These are phyloP conservation scores for Microascus cirrosus DNA, from an alignment of 2,329 filamentous ascomycete genomes.

Conservation along the genomic window DNA sequence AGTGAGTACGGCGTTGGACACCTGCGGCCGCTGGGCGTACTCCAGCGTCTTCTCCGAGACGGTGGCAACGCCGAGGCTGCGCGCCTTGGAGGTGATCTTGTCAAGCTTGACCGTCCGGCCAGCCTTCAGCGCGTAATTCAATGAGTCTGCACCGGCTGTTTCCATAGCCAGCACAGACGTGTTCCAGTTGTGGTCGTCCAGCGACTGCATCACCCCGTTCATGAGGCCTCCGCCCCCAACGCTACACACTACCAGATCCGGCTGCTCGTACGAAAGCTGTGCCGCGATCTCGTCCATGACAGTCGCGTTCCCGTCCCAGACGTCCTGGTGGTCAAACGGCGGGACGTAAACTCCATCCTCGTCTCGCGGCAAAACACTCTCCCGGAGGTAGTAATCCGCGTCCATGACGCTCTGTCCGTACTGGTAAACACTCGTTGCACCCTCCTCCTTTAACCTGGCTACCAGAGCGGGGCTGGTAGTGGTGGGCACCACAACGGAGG, in stretches of 20 bases:
- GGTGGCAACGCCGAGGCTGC: slow-evolving; percentile 58
- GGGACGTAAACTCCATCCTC: slow-evolving; percentile 50
- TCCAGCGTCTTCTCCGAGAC: slow-evolving; percentile 56
- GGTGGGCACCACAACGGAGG: slow-evolving; percentile 65
- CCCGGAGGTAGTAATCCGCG: slow-evolving; percentile 51
- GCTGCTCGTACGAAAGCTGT: slow-evolving; percentile 32
- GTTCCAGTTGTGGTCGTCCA: slow-evolving; percentile 23
- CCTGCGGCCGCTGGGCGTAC: slow-evolving; percentile 15
- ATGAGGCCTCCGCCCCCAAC: slow-evolving; percentile 75
- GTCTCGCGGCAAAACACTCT: slow-evolving; percentile 41
- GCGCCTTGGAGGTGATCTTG: slow-evolving; percentile 65
- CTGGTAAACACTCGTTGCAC: slow-evolving; percentile 51
- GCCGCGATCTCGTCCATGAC: slow-evolving; percentile 40
- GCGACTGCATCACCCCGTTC: slow-evolving; percentile 61
- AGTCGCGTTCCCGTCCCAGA: slow-evolving; percentile 55
- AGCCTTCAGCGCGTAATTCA: slow-evolving; percentile 44
- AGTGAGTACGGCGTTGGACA: slow-evolving; percentile 20
- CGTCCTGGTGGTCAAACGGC: slow-evolving; percentile 56
- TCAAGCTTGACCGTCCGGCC: slow-evolving; percentile 49
- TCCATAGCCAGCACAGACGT: slow-evolving; percentile 60
- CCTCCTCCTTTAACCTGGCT: slow-evolving; percentile 54
- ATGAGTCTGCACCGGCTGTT: slow-evolving; percentile 60
- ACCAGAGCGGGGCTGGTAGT: slow-evolving; percentile 60
- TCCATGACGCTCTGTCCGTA: slow-evolving; percentile 56
- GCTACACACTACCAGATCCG: slow-evolving; percentile 61